Base-by-base conservation (phyloP, 2,329 filamentous ascomycete species). In the Catunica adiposa region DNA sequence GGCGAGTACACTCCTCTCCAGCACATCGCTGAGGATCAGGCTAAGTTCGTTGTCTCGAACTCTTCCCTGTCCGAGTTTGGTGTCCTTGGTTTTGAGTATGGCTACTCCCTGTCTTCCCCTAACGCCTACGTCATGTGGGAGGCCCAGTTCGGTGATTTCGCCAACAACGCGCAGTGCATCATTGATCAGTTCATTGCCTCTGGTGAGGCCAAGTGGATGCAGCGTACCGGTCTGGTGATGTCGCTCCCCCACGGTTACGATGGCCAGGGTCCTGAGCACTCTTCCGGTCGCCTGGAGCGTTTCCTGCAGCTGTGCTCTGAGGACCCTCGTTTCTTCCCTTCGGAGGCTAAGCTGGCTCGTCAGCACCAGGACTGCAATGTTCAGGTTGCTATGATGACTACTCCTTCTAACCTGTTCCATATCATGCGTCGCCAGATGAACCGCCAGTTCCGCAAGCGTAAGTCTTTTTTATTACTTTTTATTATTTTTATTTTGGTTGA, bases 321-420 rank as follows among this genome's bases (percentile, higher is more conserved):
- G 70, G 92, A 98, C 66, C 89, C 92, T 56, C 86, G 92, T 61
- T 79, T 92, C 64, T 98, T 89, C 82, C 92, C 92, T 54, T 77
- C 81, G 1, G 75, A 79, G 31, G 89, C 95, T 62, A 96, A 92
- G 76, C 80, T 97, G 59, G 83, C 94, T 56, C 88, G 92, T 63
- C 92, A 97, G 72, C 92, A 98, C 75, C 92, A 98, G 74, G 92
- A 98, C 73, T 95, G 89, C 78, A 98, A 98, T 75, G 94, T 98
- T 82, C 92, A 98, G 74, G 85, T 98, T 68, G 89, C 83, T 56
- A 95, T 92, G 76, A 89, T 94, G 81, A 98, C 92, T n/a, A 86
- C 84, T 50, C 92, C 92, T 26, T 79, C 90, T 61, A 98, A 98
- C 71, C 71, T 94, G 68, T 98, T 98, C 83, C 92, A 98, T 72